Percentiles rank a stretch among this genome's conserved stretches.
phyloP scores from a whole-genome alignment of 2,329 filamentous ascomycete species.

The Fusarium kyushuense region DNA sequence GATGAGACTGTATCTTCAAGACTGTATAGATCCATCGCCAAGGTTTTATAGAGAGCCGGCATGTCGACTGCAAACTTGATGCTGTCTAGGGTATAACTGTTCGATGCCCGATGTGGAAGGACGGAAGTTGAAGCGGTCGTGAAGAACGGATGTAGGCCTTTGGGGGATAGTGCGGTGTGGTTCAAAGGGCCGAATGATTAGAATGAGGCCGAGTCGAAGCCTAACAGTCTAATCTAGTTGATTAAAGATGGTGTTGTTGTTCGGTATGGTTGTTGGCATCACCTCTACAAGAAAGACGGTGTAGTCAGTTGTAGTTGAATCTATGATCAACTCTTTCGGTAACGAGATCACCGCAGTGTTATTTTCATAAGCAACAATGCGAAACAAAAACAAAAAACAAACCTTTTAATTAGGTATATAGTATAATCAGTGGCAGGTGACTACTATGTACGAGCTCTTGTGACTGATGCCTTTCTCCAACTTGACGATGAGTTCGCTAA shows the following conservation, averaged over 20 bases:
- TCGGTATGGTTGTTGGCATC: constrained; percentile 8
- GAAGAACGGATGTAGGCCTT: constrained; percentile 30
- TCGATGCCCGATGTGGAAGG: constrained; percentile 38
- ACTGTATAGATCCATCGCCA: constrained; percentile 45
- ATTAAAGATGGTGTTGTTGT: constrained; percentile 19
- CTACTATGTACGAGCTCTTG: constrained; percentile 2
- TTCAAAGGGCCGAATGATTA: constrained; percentile 46
- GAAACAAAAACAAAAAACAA: not conserved
- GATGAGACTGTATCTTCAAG: constrained; percentile 44
- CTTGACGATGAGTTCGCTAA: constrained; percentile 9
- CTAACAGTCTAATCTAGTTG: constrained; percentile 15
- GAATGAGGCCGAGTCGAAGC: constrained; percentile 36
- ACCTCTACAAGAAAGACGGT: constrained; percentile 2
- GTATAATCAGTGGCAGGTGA: constrained; percentile 15
- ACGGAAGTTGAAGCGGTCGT: constrained; percentile 29
- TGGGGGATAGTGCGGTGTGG: constrained; percentile 42
- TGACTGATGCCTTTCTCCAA: constrained; percentile 12
- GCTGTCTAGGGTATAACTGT: constrained; percentile 16
- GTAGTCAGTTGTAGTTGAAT: not conserved
- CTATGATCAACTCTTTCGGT: not conserved
- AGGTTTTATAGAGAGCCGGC: constrained; percentile 39
- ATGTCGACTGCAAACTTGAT: constrained; percentile 3
- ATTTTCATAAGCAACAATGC: not conserved
- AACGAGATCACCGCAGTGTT: not conserved
- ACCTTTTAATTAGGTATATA: not conserved